phyloP scores from a whole-genome alignment of 2,329 filamentous ascomycete species.

The Fusarium virguliforme region DNA sequence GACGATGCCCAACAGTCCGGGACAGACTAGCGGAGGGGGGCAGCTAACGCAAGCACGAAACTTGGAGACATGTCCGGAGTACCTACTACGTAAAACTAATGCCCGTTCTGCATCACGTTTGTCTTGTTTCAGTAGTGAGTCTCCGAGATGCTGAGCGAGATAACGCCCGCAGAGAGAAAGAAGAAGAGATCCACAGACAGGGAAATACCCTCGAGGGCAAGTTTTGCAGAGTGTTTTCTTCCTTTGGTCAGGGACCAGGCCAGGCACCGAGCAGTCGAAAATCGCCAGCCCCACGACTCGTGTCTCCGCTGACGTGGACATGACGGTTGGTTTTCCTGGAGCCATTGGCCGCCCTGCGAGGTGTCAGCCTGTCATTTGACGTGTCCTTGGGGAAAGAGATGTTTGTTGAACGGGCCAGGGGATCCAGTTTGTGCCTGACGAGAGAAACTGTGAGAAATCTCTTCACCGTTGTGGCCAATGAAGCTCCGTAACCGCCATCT shows the following conservation, averaged over 20 bases:
- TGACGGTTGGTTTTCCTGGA: conserved; percentile 25
- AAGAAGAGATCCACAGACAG: neutral
- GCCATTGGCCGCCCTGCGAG: conserved; percentile 13
- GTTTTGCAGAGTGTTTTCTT: neutral
- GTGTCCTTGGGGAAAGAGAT: neutral
- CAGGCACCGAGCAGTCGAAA: neutral
- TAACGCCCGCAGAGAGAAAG: neutral
- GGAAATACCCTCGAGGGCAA: neutral
- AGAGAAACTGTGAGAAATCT: conserved; percentile 3
- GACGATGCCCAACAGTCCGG: conserved; percentile 33
- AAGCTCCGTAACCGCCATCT: conserved; percentile 5
- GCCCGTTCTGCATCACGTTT: neutral
- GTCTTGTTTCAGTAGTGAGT: conserved; percentile 7
- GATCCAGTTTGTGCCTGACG: conserved; percentile 13
- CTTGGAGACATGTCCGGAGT: conserved; percentile 1
- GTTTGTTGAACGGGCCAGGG: neutral
- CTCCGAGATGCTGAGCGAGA: neutral
- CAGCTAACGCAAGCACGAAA: conserved; percentile 1
- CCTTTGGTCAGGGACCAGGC: conserved; percentile 7
- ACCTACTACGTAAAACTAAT: neutral
- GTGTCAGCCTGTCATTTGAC: conserved; percentile 33
- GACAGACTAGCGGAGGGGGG: conserved; percentile 10
- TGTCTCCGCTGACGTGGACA: conserved; percentile 44
- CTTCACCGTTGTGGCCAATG: conserved; percentile 14
- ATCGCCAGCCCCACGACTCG: conserved; percentile 27